Percentiles rank a stretch among this genome's conserved stretches.
Conservation (phyloP, 495 filamentous ascomycete species). For the Acidomyces sp. region DNA sequence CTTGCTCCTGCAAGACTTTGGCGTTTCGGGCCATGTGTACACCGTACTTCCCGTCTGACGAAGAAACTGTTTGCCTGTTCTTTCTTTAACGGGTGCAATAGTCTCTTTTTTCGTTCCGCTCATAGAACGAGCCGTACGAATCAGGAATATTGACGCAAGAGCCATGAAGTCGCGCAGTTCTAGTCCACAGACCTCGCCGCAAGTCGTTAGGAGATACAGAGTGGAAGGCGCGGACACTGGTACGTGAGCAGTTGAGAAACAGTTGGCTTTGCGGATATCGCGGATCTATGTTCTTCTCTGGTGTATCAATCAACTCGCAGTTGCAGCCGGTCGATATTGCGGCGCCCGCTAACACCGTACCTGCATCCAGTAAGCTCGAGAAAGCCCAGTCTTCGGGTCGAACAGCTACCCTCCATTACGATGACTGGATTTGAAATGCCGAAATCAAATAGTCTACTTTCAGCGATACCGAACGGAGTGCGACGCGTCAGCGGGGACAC, state of each 20-base stretch:
- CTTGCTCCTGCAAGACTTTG: no score
- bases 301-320: not conserved
- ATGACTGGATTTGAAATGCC: conserved; percentile 16
- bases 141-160: no score
- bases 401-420: conserved; percentile 7
- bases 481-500: conserved; percentile 11
- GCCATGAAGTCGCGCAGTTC: conserved; percentile 20
- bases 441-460: conserved; percentile 1
- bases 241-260: conserved; percentile 1
- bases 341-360: conserved; percentile 1
- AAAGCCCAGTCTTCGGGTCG: conserved; percentile 10
- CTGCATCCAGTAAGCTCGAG: not conserved
- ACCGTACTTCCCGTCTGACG: no score
- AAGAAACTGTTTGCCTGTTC: no score
- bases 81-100: no score
- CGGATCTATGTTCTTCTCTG: not conserved
- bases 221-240: conserved; percentile 10
- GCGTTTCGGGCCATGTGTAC: no score
- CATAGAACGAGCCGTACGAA: no score
- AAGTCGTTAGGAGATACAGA: conserved; percentile 14
- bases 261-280: not conserved
- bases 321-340: not conserved
- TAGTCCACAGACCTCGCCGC: conserved; percentile 16
- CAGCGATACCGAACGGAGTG: conserved; percentile 6
- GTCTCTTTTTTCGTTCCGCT: no score